Base-by-base conservation (phyloP, 176 grass and related monocot genomes). In the Eleusine coracana region DNA sequence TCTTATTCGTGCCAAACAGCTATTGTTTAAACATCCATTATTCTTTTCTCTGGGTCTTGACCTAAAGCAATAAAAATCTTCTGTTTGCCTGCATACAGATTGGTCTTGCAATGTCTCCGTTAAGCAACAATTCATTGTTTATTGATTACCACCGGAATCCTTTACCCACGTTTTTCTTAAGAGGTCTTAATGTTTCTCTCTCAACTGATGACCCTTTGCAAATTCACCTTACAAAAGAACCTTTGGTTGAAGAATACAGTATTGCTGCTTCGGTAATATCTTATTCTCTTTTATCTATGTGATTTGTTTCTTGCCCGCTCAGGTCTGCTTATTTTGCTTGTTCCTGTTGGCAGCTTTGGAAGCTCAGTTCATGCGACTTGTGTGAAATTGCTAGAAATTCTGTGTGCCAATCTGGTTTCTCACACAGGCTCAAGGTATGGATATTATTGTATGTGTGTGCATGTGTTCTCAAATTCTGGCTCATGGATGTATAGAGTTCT, bases 381-480 rank as follows among this genome's bases (percentile, higher is more conserved):
- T 98, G 95, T 89, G 95, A 98, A 89, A 91, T 98, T 51, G 94
- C 92, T 49, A 97, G 94, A 60, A 94, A 97, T 83, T 97, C 92
- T 74, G 92, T 97, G 73, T 97, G 77, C 58, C 88, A 97, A 70
- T 97, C 94, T 0, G 92, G 94, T 52, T 97, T 97, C 81, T 98
- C 95, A 34, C 95, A 98, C 81, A 86, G 86, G 75, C 80, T 90
- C 41, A 98, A 98, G 95, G 95, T 94, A 89, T 70, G 25, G 5
- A 67, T 17, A 79, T 40, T 5, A 27, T 2, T 21, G 23, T 52
- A 68, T 34, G 55, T 61, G 16, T 62, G 18, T 9, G 25, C 17
- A 12, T 56, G 36, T 45, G 3, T 48, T 6, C 42, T 67, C 48
- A 50, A 59, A 2, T 70, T 70, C 6, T 6, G 42, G 64, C 6